phyloP scores from a whole-genome alignment of 352 stramenopile species.

The Globisporangium parvum region DNA sequence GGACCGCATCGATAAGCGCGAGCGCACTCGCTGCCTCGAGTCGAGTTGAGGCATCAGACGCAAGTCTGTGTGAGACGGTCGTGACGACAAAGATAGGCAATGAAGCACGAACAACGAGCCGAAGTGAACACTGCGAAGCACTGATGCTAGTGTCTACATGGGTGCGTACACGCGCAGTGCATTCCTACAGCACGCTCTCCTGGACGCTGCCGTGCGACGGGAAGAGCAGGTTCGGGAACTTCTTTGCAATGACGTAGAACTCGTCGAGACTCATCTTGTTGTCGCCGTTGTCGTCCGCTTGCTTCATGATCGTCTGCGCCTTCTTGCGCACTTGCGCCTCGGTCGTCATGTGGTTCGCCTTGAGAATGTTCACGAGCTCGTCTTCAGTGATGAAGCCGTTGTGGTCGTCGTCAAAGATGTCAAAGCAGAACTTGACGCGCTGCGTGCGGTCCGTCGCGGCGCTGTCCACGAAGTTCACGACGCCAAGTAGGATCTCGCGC shows the following conservation, averaged over 20 bases:
- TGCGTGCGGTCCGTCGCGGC: constrained; percentile 50
- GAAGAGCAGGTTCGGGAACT: constrained; percentile 90
- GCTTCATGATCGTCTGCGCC: constrained; percentile 75
- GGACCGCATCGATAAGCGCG: no score
- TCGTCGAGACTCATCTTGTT: constrained; percentile 77
- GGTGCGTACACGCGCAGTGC: no score
- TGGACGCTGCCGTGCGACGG: constrained; percentile 37
- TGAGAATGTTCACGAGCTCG: constrained; percentile 90
- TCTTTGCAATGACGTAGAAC: constrained; percentile 83
- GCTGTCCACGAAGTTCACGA: constrained; percentile 86
- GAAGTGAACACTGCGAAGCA: no score
- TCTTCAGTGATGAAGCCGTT: constrained; percentile 86
- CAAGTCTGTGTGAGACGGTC: no score
- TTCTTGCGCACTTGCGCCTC: constrained; percentile 80
- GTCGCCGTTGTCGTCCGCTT: constrained; percentile 78
- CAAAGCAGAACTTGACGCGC: constrained; percentile 91
- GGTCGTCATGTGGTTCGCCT: constrained; percentile 85
- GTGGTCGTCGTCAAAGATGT: constrained; percentile 93
- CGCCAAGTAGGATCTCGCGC: constrained; percentile 86
- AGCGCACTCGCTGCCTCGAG: no score
- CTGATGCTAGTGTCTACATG: no score
- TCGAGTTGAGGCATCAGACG: no score
- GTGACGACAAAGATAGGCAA: no score
- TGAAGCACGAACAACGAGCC: no score
- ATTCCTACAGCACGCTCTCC: constrained; percentile 1